Percentiles rank a stretch among this genome's conserved stretches.
Evolutionary conservation across 306 rosid genomes (phyloP).

Genomic region (Hippophae rhamnoides): DNA sequence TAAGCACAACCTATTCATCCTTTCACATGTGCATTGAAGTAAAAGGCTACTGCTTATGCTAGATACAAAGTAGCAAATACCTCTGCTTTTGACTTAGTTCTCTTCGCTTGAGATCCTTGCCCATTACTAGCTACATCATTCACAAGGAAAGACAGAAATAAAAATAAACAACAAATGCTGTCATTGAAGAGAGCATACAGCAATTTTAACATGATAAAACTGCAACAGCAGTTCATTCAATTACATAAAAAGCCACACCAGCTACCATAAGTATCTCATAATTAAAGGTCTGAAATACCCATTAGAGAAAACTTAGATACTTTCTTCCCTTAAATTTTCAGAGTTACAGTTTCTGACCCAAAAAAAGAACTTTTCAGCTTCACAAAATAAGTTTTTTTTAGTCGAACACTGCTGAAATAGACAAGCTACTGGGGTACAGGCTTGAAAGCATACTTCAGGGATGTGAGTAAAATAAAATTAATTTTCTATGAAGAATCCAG

Average conservation of each 20-base stretch:
- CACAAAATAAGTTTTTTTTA: not conserved
- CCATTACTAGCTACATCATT: conserved; percentile 58
- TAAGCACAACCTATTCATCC: not conserved
- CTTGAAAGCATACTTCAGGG: not conserved
- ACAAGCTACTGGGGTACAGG: not conserved
- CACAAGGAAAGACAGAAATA: conserved; percentile 18
- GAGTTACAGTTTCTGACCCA: conserved; percentile 1
- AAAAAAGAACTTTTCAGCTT: not conserved
- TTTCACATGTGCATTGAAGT: not conserved
- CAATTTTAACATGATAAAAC: not conserved
- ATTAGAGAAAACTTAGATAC: not conserved
- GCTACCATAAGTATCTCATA: not conserved
- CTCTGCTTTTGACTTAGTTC: conserved; percentile 50
- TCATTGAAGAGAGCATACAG: conserved; percentile 3
- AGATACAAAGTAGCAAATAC: conserved; percentile 30
- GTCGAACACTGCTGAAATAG: not conserved
- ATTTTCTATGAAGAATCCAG: conserved; percentile 2
- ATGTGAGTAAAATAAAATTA: not conserved
- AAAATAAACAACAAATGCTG: conserved; percentile 24
- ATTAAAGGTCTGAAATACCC: not conserved
- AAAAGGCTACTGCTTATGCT: not conserved
- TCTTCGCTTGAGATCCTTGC: conserved; percentile 75
- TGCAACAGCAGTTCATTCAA: not conserved
- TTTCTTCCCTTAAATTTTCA: not conserved
- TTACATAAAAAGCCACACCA: not conserved